A percentile compares a stretch with the other conserved stretches of the same genome.
Evolutionary conservation across 148 eudicot genomes (phyloP).

Genomic region (Fagopyrum esculentum): DNA sequence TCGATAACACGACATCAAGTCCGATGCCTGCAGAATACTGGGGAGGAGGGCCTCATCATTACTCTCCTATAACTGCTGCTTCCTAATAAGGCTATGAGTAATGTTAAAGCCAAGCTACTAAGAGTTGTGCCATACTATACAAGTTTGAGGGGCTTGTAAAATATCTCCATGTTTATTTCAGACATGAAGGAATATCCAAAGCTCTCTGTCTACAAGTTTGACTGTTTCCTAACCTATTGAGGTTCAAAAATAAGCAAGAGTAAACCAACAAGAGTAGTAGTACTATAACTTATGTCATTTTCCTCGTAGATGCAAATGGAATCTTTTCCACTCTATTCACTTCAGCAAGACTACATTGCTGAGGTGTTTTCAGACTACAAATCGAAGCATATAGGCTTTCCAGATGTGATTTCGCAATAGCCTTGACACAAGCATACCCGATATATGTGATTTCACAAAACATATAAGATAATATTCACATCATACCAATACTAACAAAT

Average conservation of each 20-base stretch:
- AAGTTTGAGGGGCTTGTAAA: background rate
- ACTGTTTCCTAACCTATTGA: background rate
- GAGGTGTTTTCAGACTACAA: too few species aligned
- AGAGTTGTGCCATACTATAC: background rate
- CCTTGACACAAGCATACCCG: too few species aligned
- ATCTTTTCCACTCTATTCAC: background rate
- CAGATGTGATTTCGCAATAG: too few species aligned
- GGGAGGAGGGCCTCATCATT: background rate
- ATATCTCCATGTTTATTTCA: background rate
- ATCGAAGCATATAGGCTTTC: too few species aligned
- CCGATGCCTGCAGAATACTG: background rate
- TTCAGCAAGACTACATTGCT: too few species aligned
- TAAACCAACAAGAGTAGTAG: background rate
- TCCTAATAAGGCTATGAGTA: background rate
- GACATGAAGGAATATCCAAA: background rate
- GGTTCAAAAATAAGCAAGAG: background rate
- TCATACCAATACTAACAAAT: too few species aligned
- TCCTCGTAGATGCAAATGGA: background rate
- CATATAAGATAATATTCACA: too few species aligned
- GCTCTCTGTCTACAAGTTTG: background rate
- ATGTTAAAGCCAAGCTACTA: background rate
- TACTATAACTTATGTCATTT: background rate
- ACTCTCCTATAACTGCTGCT: constrained; percentile 1
- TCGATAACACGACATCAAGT: background rate
- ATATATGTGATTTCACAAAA: too few species aligned